Conservation (phyloP, 306 rosid species). For the Dryas octopetala region DNA sequence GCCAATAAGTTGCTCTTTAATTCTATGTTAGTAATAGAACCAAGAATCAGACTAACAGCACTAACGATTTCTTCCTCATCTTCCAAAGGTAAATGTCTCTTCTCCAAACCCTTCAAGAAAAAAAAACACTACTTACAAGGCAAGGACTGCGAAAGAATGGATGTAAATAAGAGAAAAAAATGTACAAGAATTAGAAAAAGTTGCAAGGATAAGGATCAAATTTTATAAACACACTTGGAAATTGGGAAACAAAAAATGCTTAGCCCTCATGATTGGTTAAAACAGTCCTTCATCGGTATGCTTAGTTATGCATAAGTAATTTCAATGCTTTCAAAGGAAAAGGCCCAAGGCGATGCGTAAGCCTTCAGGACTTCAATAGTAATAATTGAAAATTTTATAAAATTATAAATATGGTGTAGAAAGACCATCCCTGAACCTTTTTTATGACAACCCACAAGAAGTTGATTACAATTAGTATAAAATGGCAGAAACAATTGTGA, state of each 20-base stretch:
- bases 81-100: slow-evolving; percentile 82
- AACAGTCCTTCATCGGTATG: not conserved
- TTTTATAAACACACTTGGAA: not conserved
- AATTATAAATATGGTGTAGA: not conserved
- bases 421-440: not conserved
- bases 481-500: not conserved
- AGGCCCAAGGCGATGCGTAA: not conserved
- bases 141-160: slow-evolving; percentile 10
- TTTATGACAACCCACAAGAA: not conserved
- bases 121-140: slow-evolving; percentile 21
- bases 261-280: not conserved
- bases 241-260: not conserved
- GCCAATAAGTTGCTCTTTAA: slow-evolving; percentile 80
- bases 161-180: not conserved
- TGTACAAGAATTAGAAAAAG: not conserved
- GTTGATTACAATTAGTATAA: not conserved
- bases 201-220: not conserved
- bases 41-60: slow-evolving; percentile 76
- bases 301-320: not conserved
- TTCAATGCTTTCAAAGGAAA: not conserved
- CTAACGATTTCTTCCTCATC: slow-evolving; percentile 93
- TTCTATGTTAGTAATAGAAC: slow-evolving; percentile 76
- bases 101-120: slow-evolving; percentile 64
- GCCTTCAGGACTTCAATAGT: not conserved
- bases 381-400: not conserved